These are phyloP conservation scores for Coemansia sp. DNA, from an alignment of 192 early-diverging fungal genomes.

Conservation along the genomic window DNA sequence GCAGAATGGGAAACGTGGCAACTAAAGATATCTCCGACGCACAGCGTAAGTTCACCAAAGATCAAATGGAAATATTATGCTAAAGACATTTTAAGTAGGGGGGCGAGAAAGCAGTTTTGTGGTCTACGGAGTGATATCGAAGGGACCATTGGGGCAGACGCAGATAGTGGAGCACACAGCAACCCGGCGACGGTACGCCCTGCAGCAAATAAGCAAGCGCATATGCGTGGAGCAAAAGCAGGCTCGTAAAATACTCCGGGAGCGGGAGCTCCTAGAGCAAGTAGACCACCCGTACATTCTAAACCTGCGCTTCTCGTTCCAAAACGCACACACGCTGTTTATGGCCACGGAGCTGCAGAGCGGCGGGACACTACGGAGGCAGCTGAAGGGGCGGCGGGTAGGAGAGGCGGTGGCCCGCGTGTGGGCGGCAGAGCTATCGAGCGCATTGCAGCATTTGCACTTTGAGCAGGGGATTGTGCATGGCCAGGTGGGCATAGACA, in stretches of 20 bases:
- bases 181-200: slow-evolving; percentile 73
- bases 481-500: slow-evolving; percentile 85
- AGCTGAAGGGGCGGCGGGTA: slow-evolving; percentile 43
- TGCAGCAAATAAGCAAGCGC: slow-evolving; percentile 92
- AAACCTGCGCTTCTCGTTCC: slow-evolving; percentile 89
- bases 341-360: slow-evolving; percentile 88
- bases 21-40: neutral
- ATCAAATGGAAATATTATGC: too few species aligned
- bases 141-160: slow-evolving; percentile 86
- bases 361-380: slow-evolving; percentile 85
- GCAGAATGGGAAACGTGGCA: neutral
- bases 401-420: slow-evolving; percentile 73
- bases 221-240: slow-evolving; percentile 70
- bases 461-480: slow-evolving; percentile 73
- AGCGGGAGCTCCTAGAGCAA: slow-evolving; percentile 77
- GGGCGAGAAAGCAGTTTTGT: slow-evolving; percentile 72
- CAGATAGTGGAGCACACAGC: slow-evolving; percentile 83
- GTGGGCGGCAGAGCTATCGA: slow-evolving; percentile 85
- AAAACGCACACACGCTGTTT: slow-evolving; percentile 86
- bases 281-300: slow-evolving; percentile 77
- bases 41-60: neutral
- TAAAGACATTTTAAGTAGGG: slow-evolving; percentile 5
- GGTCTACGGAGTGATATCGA: slow-evolving; percentile 80
- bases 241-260: slow-evolving; percentile 77
- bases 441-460: slow-evolving; percentile 80